Evolutionary conservation across 805 yeast genomes (phyloP), one percentile per base, ranked within the genome.

Genomic region (Suhomyces vadensis): DNA sequence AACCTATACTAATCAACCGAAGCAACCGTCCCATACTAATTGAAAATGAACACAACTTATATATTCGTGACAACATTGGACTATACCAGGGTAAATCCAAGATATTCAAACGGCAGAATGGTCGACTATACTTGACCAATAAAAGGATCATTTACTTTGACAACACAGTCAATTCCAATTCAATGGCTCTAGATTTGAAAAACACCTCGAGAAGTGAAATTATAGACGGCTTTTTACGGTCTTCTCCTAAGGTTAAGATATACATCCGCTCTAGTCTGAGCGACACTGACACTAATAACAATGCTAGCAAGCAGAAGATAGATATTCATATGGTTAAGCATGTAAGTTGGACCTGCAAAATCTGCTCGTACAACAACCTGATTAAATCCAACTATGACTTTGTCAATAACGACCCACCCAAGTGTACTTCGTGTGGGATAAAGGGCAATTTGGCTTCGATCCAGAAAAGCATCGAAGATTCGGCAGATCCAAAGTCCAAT

Each of bases 51-150:
- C 60, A 59, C 40, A 65, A 54, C 36, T 36, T 69, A n/a, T 69
- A 52, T 31, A 57, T 69, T 11, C 52, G 56, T 21, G 75, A 71
- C 38, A 55, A 62, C 43, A 76, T 87, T 1, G 97, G 97, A 0
- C 61, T 91, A 3, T 91, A 91, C 58, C 91, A 85, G 54, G 95
- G 89, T 17, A 80, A 80, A 46, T 68, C 69, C 47, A 87, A 87
- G 65, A 75, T 87, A 19, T 41, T 66, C 2, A 69, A 78, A 23
- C 77, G 82, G 49, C 95, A 87, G 58, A 65, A 75, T 46, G 98
- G 98, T 0, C 71, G 96, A 23, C 56, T 86, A 0, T 90, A 90
- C 60, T 65, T 92, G 23, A 91, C 98, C 0, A 78, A 82, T 29
- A 74, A 75, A 43, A 65, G 97, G 37, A 61, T 92, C 1, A 81